Conservation (phyloP, 1,284 basidiomycete species). For the Puccinia triticina region DNA sequence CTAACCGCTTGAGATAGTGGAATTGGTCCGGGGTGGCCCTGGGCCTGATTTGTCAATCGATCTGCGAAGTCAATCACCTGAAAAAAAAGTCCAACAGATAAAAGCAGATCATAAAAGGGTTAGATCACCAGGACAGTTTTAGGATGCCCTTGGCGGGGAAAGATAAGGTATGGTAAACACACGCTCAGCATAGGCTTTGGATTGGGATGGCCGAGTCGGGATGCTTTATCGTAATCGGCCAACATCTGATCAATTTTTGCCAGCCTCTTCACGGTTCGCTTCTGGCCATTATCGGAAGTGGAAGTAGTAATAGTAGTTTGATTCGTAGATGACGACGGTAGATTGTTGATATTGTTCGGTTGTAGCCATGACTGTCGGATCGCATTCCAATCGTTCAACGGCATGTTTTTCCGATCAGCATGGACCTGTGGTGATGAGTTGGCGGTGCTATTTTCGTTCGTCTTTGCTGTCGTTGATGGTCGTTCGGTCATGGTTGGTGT, state of each 20-base stretch:
- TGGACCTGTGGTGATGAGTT: background rate
- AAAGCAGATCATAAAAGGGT: background rate
- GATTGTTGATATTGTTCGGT: background rate
- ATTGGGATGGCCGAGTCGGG: conserved; percentile 19
- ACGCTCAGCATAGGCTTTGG: conserved; percentile 26
- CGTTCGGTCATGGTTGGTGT: background rate
- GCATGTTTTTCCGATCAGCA: background rate
- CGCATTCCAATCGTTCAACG: conserved; percentile 7
- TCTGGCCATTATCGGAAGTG: background rate
- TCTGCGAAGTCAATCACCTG: conserved; percentile 25
- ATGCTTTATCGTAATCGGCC: conserved; percentile 22
- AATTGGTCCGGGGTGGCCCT: background rate
- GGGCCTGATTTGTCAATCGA: background rate
- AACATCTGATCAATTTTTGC: conserved; percentile 16
- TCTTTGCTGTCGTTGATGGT: background rate
- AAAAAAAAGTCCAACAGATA: background rate
- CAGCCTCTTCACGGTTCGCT: background rate
- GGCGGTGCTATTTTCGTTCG: background rate
- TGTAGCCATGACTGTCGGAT: conserved; percentile 27
- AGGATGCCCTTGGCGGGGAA: background rate
- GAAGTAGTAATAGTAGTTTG: background rate
- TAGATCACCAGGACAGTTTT: background rate
- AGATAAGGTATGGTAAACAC: background rate
- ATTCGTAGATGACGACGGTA: background rate
- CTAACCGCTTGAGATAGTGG: conserved; percentile 34